A percentile compares a stretch with the other conserved stretches of the same genome.
Conservation (phyloP, 805 yeast species). For the Pichia heedii region DNA sequence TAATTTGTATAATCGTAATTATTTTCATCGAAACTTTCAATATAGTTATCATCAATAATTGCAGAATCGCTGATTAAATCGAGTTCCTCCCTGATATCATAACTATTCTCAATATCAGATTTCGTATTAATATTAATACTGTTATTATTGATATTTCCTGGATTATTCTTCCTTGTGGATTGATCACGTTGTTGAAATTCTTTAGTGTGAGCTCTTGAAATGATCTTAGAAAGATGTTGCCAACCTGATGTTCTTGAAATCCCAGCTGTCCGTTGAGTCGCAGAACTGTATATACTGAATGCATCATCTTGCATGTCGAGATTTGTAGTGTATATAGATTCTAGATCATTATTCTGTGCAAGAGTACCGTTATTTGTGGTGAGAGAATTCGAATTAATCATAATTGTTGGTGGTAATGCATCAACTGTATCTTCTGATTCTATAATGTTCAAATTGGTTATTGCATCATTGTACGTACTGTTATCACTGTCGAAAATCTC, state of each 20-base stretch:
- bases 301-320: background rate
- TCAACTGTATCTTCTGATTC: background rate
- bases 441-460: background rate
- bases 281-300: slow-evolving; percentile 24
- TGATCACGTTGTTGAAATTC: slow-evolving; percentile 57
- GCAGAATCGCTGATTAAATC: background rate
- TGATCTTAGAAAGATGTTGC: slow-evolving; percentile 38
- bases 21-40: too few species aligned
- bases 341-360: background rate
- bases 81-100: background rate
- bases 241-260: slow-evolving; percentile 7
- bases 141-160: background rate
- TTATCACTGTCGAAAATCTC: background rate
- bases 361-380: too few species aligned
- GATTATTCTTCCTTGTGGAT: too few species aligned
- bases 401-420: background rate
- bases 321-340: background rate
- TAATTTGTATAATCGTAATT: too few species aligned
- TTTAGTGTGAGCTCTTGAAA: slow-evolving; percentile 72
- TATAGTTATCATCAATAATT: background rate
- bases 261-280: slow-evolving; percentile 1
- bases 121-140: background rate
- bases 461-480: background rate
- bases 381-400: background rate
- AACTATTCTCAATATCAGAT: background rate